Evolutionary conservation across 1,284 basidiomycete genomes (phyloP), one percentile per base, ranked within the genome.

Genomic region (Albatrellus sp.): DNA sequence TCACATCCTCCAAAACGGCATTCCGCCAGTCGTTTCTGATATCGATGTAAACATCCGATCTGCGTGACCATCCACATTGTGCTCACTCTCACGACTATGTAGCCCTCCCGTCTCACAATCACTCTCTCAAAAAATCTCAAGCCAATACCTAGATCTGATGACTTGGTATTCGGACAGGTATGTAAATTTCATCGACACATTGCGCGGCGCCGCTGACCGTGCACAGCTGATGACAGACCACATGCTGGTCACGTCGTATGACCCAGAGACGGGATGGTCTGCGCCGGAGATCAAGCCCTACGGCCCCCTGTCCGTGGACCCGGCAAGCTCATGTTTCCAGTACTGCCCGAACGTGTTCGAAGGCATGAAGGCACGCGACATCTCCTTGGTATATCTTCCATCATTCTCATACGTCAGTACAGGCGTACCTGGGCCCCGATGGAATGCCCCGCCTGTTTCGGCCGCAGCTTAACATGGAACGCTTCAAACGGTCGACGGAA

Each of bases 271-370:
- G 8, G 90, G 90, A 10, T 93, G 90, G 90, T 75, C 74, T 9
- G 63, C 72, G 0, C 90, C 90, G 0, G 73, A 80, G 53, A 90
- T 93, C 60, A 80, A 80, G 56, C 86, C 89, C 0, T 84, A 80
- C 49, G 80, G 69, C 0, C 81, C 84, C 0, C 57, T 93, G 30
- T 57, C 58, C 14, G 63, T 93, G 17, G 86, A 91, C 53, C 90
- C 90, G 1, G 68, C 77, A 12, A 67, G 78, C 58, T 85, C 77
- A 12, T 80, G 79, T 51, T 70, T 87, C 51, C 82, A 87, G 42
- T 93, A 92, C 56, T 79, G 77, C 12, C 69, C 80, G 1, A 85
- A 75, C 49, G 66, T 88, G 3, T 93, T 91, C 50, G 90, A 93
- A 59, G 90, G 90, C 1, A 85, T 92, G 81, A 93, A 94, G 71